phyloP scores from a whole-genome alignment of 2,329 filamentous ascomycete species.

The Scopulariopsis brevicaulis region DNA sequence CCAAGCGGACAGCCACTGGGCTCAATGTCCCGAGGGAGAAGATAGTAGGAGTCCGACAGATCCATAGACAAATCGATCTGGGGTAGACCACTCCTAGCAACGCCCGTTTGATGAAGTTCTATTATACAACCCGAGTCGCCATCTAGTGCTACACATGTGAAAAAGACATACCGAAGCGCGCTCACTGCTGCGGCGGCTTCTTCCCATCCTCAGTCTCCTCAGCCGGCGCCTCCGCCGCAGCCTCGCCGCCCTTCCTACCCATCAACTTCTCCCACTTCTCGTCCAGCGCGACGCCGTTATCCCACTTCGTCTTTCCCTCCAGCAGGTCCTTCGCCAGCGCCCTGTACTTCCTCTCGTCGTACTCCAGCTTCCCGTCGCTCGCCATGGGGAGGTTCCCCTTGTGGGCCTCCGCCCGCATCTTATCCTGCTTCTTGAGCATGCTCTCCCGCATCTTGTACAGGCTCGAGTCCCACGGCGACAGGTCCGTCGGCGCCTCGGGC shows the following conservation, averaged over 20 bases:
- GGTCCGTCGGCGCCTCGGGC: conserved; percentile 58
- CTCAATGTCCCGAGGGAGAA: not conserved
- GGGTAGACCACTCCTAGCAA: conserved; percentile 1
- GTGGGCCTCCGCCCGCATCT: conserved; percentile 11
- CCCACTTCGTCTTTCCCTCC: conserved; percentile 50
- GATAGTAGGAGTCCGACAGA: not conserved
- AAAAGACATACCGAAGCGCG: conserved; percentile 2
- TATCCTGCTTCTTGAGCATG: conserved; percentile 23
- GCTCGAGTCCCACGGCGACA: conserved; percentile 53
- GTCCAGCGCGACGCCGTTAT: conserved; percentile 30
- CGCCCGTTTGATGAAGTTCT: conserved; percentile 12
- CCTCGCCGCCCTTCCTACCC: conserved; percentile 13
- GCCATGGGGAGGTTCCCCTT: conserved; percentile 19
- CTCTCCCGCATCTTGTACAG: conserved; percentile 41
- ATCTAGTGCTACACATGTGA: conserved; percentile 10
- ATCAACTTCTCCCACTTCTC: conserved; percentile 28
- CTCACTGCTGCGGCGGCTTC: not conserved
- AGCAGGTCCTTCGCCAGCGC: conserved; percentile 51
- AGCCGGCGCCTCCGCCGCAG: conserved; percentile 6
- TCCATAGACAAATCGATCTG: conserved; percentile 11
- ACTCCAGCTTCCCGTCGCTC: conserved; percentile 27
- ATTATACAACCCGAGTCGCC: conserved; percentile 18
- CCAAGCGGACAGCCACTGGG: conserved; percentile 47
- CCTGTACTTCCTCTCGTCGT: conserved; percentile 24
- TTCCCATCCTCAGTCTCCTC: conserved; percentile 3